A percentile compares a stretch with the other conserved stretches of the same genome.
phyloP scores from a whole-genome alignment of 371 early-diverging fungal species.

The Mortierella sp. region DNA sequence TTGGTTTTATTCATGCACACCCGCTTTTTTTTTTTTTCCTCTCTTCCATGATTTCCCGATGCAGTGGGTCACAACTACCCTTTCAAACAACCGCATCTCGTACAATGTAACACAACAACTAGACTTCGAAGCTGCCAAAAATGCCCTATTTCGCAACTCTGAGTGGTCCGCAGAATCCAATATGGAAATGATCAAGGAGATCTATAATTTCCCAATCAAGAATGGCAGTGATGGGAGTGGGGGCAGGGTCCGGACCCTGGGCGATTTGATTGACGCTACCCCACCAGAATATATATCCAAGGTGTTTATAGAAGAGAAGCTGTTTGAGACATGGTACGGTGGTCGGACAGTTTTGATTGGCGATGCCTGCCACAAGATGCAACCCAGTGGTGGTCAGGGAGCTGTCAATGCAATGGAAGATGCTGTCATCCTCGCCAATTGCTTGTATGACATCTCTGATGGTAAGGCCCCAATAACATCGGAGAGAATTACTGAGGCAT shows the following conservation, averaged over 20 bases:
- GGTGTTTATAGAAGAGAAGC: slow-evolving; percentile 15
- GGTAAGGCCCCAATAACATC: not conserved
- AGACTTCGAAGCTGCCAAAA: not conserved
- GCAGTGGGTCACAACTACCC: slow-evolving; percentile 4
- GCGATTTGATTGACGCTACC: slow-evolving; percentile 13
- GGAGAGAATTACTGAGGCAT: not conserved
- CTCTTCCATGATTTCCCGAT: not conserved
- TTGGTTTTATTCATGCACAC: not conserved
- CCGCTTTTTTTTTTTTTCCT: slow-evolving; percentile 2
- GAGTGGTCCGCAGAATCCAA: slow-evolving; percentile 6
- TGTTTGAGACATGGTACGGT: slow-evolving; percentile 19
- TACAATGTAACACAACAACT: not conserved
- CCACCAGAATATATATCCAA: slow-evolving; percentile 1
- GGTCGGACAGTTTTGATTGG: slow-evolving; percentile 21
- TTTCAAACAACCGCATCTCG: slow-evolving; percentile 15
- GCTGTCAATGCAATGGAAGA: slow-evolving; percentile 24
- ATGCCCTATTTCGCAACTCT: slow-evolving; percentile 2
- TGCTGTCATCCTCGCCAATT: slow-evolving; percentile 8
- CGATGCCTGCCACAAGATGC: slow-evolving; percentile 26
- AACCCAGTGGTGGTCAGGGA: slow-evolving; percentile 15
- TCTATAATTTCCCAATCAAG: slow-evolving; percentile 5
- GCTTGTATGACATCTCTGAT: slow-evolving; percentile 1
- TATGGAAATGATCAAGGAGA: not conserved
- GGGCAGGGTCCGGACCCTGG: not conserved
- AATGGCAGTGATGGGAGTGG: not conserved